A percentile compares a stretch with the other conserved stretches of the same genome.
These are phyloP conservation scores for Prorocentrum cordatum DNA, from an alignment of 169 alveolate genomes.

Conservation along the genomic window DNA sequence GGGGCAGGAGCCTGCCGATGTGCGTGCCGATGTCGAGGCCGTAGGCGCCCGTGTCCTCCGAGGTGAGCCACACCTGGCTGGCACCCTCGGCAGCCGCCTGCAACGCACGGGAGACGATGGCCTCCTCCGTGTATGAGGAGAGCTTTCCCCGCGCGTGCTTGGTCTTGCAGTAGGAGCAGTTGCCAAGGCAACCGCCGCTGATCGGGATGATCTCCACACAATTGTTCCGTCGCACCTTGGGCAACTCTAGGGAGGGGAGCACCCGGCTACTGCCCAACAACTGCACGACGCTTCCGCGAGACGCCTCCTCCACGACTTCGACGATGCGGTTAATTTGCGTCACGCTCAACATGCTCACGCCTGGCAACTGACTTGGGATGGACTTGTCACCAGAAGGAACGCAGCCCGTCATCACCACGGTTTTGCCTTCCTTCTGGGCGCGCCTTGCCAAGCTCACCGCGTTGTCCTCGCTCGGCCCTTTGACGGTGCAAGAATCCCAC, in stretches of 20 bases:
- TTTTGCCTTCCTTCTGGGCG: conserved; percentile 9
- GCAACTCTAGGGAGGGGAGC: conserved; percentile 76
- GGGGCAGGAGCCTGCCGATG: conserved; percentile 83
- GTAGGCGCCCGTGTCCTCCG: conserved; percentile 95
- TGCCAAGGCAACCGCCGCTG: conserved; percentile 95
- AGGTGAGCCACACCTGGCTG: conserved; percentile 95
- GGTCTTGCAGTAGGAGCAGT: conserved; percentile 97
- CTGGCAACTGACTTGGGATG: not conserved
- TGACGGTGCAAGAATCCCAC: conserved; percentile 32
- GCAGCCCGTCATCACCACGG: conserved; percentile 38
- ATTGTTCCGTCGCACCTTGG: conserved; percentile 94
- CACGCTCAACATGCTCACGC: conserved; percentile 12
- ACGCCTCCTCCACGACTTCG: conserved; percentile 53
- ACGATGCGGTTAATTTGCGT: conserved; percentile 29
- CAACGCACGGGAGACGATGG: conserved; percentile 21
- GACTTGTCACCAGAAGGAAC: conserved; percentile 10
- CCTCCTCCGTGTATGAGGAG: conserved; percentile 10
- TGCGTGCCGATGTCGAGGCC: conserved; percentile 95
- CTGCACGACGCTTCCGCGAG: conserved; percentile 1
- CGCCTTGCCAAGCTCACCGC: conserved; percentile 19
- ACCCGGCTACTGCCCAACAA: not conserved
- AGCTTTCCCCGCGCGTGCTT: conserved; percentile 83
- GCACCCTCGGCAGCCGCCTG: conserved; percentile 81
- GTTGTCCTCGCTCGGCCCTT: conserved; percentile 16
- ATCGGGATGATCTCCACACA: conserved; percentile 76